Percentiles rank a stretch among this genome's conserved stretches.
Evolutionary conservation across 2,329 filamentous ascomycete species (phyloP).

Genomic region (Zopfia rhizophila): DNA sequence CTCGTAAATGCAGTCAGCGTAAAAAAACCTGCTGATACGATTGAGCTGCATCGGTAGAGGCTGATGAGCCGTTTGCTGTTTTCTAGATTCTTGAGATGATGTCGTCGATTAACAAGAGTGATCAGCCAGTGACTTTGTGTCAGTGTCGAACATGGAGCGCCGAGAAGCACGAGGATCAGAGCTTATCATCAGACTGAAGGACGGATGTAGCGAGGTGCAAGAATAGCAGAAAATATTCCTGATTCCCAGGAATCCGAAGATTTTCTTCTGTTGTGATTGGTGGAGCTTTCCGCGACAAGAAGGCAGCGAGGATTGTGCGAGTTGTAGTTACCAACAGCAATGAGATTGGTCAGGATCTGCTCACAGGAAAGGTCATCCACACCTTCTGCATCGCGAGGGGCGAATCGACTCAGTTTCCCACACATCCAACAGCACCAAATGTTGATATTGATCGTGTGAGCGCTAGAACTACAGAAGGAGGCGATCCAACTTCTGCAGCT

Average conservation of each 20-base stretch:
- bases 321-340: slow-evolving; percentile 25
- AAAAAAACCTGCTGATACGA: background rate
- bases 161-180: background rate
- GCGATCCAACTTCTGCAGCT: slow-evolving; percentile 10
- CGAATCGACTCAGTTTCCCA: slow-evolving; percentile 16
- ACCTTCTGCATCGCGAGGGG: slow-evolving; percentile 10
- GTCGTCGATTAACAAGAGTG: slow-evolving; percentile 15
- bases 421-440: slow-evolving; percentile 9
- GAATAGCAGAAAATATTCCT: slow-evolving; percentile 3
- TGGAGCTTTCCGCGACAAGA: slow-evolving; percentile 29
- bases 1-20: slow-evolving; percentile 22
- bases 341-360: slow-evolving; percentile 21
- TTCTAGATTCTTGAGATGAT: slow-evolving; percentile 10
- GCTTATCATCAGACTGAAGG: background rate
- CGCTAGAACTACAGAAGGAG: background rate
- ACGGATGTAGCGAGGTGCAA: slow-evolving; percentile 1
- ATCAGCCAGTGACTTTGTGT: background rate
- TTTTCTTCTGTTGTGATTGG: slow-evolving; percentile 30
- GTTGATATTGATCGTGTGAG: slow-evolving; percentile 11
- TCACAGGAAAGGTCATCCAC: slow-evolving; percentile 16
- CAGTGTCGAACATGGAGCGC: slow-evolving; percentile 7
- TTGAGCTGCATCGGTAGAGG: slow-evolving; percentile 1
- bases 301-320: slow-evolving; percentile 25
- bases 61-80: slow-evolving; percentile 6
- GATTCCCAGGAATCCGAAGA: slow-evolving; percentile 1